Evolutionary conservation across 352 stramenopile genomes (phyloP), one percentile per base, ranked within the genome.

Genomic region (Globisporangium lucens): DNA sequence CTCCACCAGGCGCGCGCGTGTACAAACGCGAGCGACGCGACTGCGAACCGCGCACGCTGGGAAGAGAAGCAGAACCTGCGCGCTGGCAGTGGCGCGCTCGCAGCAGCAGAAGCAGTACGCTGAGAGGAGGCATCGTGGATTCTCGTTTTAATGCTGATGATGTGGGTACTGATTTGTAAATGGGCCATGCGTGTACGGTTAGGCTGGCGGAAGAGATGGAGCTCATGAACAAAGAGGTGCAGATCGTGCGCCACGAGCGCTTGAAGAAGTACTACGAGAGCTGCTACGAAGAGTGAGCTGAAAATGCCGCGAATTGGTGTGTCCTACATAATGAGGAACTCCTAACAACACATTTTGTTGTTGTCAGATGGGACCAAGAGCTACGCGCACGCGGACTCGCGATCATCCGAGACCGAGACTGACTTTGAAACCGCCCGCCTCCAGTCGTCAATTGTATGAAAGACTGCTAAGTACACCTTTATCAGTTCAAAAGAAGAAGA

Each of bases 31-130:
- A 87, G 85, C 63, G 79, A 87, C 52, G 63, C 72, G 22, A 88
- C 73, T 35, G 71, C 81, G 4, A 89, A 63, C 55, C 80, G 86
- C 10, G 74, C 83, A n/a, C 69, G 70, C 24, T 94, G 86, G 86
- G 86, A 94, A 52, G 86, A 89, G 60, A 90, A 91, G 64, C 85
- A 92, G 64, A 89, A 88, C 33, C 66, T 85, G 43, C 77, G 82
- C 29, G 68, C 71, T 2, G 79, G 82, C 3, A 89, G 76, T 41
- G 82, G 81, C 53, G 73, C 80, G 83, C 4, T 51, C 73, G 12
- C 75, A 89, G 46, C 77, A 85, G 43, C 75, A 87, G 17, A 86
- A 87, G 49, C 77, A 87, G 82, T 90, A 65, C 17, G 74, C 76
- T 24, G 17, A 38, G 52, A 30, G 24, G 52, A 41, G 5, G 35